Evolutionary conservation across 2,329 filamentous ascomycete genomes (phyloP).

Genomic region (Chaetomium sp.): DNA sequence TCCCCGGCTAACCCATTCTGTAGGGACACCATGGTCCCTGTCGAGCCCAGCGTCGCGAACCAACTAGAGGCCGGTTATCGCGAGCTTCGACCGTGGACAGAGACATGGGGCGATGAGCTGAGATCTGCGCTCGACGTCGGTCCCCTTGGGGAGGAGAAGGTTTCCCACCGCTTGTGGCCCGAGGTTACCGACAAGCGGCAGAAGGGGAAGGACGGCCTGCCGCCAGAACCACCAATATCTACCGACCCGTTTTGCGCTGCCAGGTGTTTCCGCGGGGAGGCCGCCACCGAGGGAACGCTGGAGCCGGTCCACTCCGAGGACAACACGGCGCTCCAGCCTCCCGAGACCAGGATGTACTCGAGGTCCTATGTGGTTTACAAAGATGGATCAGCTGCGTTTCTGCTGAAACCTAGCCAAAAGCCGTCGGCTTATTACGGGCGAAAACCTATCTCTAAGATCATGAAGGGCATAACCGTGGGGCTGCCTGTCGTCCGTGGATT

Average conservation of each 20-base stretch:
- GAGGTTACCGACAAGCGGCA: constrained; percentile 48
- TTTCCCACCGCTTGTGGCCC: constrained; percentile 81
- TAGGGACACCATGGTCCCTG: constrained; percentile 83
- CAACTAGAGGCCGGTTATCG: constrained; percentile 89
- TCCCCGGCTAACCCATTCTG: constrained; percentile 13
- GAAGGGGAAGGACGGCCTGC: constrained; percentile 40
- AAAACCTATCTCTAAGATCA: constrained; percentile 78
- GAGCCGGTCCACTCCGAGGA: constrained; percentile 47
- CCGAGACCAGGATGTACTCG: constrained; percentile 60
- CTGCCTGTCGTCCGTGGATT: constrained; percentile 90
- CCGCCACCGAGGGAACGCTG: constrained; percentile 56
- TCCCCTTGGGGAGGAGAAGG: constrained; percentile 86
- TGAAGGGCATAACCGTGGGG: constrained; percentile 79
- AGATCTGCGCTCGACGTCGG: constrained; percentile 89
- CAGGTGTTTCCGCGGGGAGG: constrained; percentile 61
- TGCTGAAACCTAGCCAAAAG: constrained; percentile 81
- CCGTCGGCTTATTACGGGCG: constrained; percentile 85
- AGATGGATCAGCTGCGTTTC: constrained; percentile 73
- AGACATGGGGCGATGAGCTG: constrained; percentile 91
- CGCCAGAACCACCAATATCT: constrained; percentile 48
- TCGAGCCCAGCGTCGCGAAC: constrained; percentile 84
- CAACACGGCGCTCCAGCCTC: constrained; percentile 44
- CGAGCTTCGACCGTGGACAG: constrained; percentile 83
- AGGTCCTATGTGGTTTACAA: constrained; percentile 87
- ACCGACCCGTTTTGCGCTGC: constrained; percentile 62